Conservation (phyloP, 164 flowering plant species). For the Pachysandra terminalis region DNA sequence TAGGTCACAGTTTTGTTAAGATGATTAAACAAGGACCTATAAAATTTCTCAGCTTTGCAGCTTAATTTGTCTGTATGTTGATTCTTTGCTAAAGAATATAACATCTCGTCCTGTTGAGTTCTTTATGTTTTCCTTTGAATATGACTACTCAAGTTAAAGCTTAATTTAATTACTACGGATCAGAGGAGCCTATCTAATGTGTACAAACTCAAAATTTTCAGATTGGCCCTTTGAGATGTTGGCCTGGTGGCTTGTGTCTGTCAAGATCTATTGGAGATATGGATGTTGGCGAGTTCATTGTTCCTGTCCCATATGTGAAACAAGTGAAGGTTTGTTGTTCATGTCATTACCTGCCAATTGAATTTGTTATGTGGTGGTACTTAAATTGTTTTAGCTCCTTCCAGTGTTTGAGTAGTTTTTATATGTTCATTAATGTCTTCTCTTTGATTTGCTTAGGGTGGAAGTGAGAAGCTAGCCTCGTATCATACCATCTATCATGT, state of each 20-base stretch:
- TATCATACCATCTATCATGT: not conserved
- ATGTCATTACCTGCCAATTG: not conserved
- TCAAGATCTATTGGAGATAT: slow-evolving; percentile 86
- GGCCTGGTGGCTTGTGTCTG: slow-evolving; percentile 93
- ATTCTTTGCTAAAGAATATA: not conserved
- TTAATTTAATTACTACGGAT: not conserved
- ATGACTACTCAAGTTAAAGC: not conserved
- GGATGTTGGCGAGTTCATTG: slow-evolving; percentile 85
- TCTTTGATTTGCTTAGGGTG: slow-evolving; percentile 5
- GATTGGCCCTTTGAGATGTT: slow-evolving; percentile 90
- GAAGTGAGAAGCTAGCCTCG: too few relatives aligned
- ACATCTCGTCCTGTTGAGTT: not conserved
- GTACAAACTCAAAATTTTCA: slow-evolving; percentile 18
- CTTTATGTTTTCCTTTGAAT: not conserved
- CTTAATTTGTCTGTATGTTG: not conserved
- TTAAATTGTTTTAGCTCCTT: too few relatives aligned
- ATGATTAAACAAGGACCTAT: not conserved
- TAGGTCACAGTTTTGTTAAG: too few relatives aligned
- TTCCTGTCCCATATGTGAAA: slow-evolving; percentile 82
- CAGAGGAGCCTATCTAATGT: slow-evolving; percentile 2
- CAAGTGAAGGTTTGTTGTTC: slow-evolving; percentile 68
- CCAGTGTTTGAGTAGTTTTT: too few relatives aligned
- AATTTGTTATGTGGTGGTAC: not conserved
- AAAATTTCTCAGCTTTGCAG: not conserved
- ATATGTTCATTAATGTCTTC: not conserved